Conservation (phyloP, 2,329 filamentous ascomycete species). For the Botrytis cinerea region DNA sequence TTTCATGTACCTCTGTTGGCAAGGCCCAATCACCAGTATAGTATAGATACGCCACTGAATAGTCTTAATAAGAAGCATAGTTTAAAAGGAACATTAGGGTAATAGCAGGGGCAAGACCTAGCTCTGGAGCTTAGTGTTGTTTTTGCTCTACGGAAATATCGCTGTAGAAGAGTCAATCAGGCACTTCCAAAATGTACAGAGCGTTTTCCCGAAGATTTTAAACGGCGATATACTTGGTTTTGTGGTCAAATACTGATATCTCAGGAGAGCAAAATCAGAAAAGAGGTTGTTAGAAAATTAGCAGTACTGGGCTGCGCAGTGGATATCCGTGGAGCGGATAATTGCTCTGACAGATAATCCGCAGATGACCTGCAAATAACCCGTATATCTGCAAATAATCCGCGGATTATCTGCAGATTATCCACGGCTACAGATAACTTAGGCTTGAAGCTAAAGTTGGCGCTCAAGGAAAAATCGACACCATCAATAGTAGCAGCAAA, state of each 20-base stretch:
- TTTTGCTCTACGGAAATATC: background rate
- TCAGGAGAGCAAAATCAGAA: background rate
- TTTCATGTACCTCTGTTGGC: background rate
- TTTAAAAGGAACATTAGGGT: background rate
- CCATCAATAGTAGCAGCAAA: background rate
- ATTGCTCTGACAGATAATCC: too few species aligned
- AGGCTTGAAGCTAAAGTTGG: too few species aligned
- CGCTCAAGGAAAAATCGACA: too few species aligned
- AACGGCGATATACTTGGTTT: background rate
- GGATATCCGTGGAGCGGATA: too few species aligned
- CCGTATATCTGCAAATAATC: background rate
- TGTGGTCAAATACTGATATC: background rate
- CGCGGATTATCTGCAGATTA: too few species aligned
- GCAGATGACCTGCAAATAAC: background rate
- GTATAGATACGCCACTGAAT: background rate
- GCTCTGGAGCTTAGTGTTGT: background rate
- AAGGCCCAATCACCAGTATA: background rate
- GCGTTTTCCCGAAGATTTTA: rapidly evolving
- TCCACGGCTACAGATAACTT: background rate
- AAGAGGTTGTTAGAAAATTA: background rate
- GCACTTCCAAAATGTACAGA: background rate
- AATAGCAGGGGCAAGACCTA: background rate
- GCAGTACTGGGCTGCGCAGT: too few species aligned
- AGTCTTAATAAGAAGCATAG: background rate
- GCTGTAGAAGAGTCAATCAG: background rate